These are phyloP conservation scores for Magnaporthales sp. DNA, from an alignment of 2,329 filamentous ascomycete genomes.

Conservation along the genomic window DNA sequence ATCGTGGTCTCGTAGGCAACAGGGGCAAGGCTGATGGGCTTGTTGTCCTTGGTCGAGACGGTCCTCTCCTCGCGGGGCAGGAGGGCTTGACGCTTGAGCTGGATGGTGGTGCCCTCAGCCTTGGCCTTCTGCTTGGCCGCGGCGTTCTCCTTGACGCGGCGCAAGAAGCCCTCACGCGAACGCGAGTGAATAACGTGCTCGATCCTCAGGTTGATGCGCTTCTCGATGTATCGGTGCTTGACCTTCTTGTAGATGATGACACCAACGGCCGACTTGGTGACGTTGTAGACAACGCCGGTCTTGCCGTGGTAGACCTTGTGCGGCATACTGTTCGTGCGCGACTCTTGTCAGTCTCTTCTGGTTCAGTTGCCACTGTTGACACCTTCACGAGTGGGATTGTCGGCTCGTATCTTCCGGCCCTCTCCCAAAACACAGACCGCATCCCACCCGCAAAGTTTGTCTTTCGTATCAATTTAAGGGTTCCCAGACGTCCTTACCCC, in stretches of 20 bases:
- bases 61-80: slow-evolving; percentile 74
- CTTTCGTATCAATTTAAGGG: background rate
- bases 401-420: background rate
- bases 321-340: slow-evolving; percentile 62
- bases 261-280: slow-evolving; percentile 94
- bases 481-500: slow-evolving; percentile 57
- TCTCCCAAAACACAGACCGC: background rate
- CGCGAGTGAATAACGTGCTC: slow-evolving; percentile 95
- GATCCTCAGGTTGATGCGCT: slow-evolving; percentile 98
- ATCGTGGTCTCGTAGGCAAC: slow-evolving; percentile 97
- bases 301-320: slow-evolving; percentile 99
- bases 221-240: slow-evolving; percentile 99
- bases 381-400: background rate
- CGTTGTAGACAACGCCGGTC: slow-evolving; percentile 98
- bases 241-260: slow-evolving; percentile 99
- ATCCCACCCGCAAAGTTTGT: background rate
- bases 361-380: slow-evolving; percentile 2
- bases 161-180: slow-evolving; percentile 93
- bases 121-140: slow-evolving; percentile 89
- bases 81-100: slow-evolving; percentile 85
- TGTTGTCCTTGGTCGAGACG: slow-evolving; percentile 19
- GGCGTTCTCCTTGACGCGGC: slow-evolving; percentile 94
- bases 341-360: slow-evolving; percentile 23
- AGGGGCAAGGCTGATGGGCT: slow-evolving; percentile 14
- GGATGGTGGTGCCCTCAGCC: slow-evolving; percentile 74